These are phyloP conservation scores for Pseudopyricularia cyperi DNA, from an alignment of 2,329 filamentous ascomycete genomes.

Conservation along the genomic window DNA sequence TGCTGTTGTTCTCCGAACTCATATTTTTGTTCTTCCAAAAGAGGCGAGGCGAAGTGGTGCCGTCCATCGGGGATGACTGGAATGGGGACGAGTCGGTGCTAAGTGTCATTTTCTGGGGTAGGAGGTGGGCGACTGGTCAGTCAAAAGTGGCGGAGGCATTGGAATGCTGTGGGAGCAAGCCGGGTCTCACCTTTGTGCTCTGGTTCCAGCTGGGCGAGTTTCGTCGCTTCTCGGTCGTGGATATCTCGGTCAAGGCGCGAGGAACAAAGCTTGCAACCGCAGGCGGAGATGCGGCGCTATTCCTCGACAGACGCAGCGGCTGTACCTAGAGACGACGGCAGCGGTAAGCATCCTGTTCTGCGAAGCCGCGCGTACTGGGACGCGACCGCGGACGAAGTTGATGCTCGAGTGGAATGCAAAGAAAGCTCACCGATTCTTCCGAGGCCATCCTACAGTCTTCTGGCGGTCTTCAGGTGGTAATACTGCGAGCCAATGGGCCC, in stretches of 20 bases:
- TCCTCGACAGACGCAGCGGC: constrained; percentile 70
- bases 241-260: constrained; percentile 79
- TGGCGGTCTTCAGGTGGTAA: background rate
- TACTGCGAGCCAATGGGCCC: background rate
- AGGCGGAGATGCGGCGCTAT: constrained; percentile 42
- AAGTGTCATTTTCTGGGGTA: constrained; percentile 50
- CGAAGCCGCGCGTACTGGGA: background rate
- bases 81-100: constrained; percentile 70
- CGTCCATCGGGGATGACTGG: constrained; percentile 66
- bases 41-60: constrained; percentile 60
- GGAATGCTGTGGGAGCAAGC: background rate
- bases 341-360: background rate
- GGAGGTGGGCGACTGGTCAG: constrained; percentile 1
- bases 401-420: background rate
- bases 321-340: constrained; percentile 42
- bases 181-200: constrained; percentile 49
- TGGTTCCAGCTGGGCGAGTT: constrained; percentile 91
- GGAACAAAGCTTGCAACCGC: constrained; percentile 50
- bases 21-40: constrained; percentile 82
- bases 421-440: constrained; percentile 3
- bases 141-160: background rate
- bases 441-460: constrained; percentile 4
- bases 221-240: constrained; percentile 69
- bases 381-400: background rate
- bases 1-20: constrained; percentile 54